These are phyloP conservation scores for Podospora pseudocomata DNA, from an alignment of 495 filamentous ascomycete genomes.

Conservation along the genomic window DNA sequence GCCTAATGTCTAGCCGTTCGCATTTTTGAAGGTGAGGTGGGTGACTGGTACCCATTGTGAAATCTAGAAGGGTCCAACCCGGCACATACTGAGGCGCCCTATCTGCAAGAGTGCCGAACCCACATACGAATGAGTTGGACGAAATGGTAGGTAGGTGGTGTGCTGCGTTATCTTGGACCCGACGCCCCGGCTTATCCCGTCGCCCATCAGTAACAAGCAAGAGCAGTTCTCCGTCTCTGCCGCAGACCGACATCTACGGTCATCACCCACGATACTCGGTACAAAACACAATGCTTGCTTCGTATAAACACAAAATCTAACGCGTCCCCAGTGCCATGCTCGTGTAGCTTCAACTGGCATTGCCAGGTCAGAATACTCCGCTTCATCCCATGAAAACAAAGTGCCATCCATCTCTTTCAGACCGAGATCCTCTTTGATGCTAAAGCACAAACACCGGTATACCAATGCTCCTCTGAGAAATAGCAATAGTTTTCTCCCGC, in stretches of 20 bases:
- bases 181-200: background rate
- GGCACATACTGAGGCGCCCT: background rate
- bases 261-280: background rate
- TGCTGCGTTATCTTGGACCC: background rate
- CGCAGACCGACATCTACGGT: background rate
- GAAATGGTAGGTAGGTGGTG: background rate
- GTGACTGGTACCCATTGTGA: background rate
- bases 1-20: background rate
- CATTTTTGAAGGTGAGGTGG: background rate
- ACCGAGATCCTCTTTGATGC: background rate
- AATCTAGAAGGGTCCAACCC: background rate
- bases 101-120: background rate
- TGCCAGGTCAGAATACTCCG: background rate
- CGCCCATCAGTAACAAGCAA: background rate
- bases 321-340: background rate
- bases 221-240: background rate
- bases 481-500: background rate
- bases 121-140: background rate
- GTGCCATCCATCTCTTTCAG: background rate
- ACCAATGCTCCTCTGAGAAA: background rate
- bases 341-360: background rate
- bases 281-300: background rate
- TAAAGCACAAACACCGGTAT: background rate
- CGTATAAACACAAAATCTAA: background rate
- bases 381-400: background rate